A percentile compares a stretch with the other conserved stretches of the same genome.
These are phyloP conservation scores for Solanum piurae DNA, from an alignment of 257 asterid species.

Conservation along the genomic window DNA sequence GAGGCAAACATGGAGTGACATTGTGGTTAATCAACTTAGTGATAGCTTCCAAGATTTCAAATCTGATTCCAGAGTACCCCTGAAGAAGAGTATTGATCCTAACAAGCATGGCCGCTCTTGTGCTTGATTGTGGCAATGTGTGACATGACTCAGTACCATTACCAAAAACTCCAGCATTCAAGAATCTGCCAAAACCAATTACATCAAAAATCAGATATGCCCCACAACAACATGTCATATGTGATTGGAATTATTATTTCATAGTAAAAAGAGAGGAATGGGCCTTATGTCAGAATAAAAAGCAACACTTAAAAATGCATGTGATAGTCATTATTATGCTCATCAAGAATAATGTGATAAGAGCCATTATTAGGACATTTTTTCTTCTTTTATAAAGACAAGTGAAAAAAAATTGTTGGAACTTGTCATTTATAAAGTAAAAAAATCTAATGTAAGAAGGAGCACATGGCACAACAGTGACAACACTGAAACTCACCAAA, in stretches of 20 bases:
- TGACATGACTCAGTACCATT: constrained; percentile 31
- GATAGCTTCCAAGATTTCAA: constrained; percentile 43
- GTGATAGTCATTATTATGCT: not conserved
- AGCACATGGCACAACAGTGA: not conserved
- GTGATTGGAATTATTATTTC: not conserved
- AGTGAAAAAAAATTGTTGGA: not conserved
- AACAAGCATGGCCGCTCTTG: constrained; percentile 53
- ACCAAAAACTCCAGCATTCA: constrained; percentile 48
- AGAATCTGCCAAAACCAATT: constrained; percentile 12
- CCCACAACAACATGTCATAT: not conserved
- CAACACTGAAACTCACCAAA: not conserved
- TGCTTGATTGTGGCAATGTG: constrained; percentile 34
- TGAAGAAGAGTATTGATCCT: constrained; percentile 48
- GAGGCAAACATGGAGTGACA: constrained; percentile 43
- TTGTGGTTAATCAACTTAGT: constrained; percentile 35
- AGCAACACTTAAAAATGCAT: too few species aligned
- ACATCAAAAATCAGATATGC: not conserved
- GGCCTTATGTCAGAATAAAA: too few species aligned
- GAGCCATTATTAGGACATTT: too few species aligned
- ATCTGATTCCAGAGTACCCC: constrained; percentile 46
- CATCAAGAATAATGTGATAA: not conserved
- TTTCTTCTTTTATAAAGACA: too few species aligned
- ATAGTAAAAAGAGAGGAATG: not conserved
- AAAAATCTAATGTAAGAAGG: not conserved
- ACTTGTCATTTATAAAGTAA: not conserved